Evolutionary conservation across 768 basidiomycete genomes (phyloP).

Genomic region (Serpula lacrymans): DNA sequence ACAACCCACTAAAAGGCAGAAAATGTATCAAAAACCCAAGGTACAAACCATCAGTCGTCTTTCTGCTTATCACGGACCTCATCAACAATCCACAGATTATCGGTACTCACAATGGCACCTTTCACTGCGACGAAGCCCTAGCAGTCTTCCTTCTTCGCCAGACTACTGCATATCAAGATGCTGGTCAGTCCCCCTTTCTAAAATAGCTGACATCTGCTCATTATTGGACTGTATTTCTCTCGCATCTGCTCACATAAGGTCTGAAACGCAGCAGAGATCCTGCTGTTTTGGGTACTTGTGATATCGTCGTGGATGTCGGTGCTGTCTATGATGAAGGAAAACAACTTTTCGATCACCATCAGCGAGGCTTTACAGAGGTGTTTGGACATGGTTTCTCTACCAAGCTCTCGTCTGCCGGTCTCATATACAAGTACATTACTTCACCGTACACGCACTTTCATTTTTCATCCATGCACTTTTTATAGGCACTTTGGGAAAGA

Average conservation of each 20-base stretch:
- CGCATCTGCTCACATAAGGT: constrained; percentile 33
- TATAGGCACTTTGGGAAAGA: constrained; percentile 84
- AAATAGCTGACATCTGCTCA: neutral
- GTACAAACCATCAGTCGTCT: neutral
- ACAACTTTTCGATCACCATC: constrained; percentile 92
- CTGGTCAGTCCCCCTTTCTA: constrained; percentile 45
- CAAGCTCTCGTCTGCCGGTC: constrained; percentile 88
- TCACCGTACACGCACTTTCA: neutral
- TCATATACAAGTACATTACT: constrained; percentile 85
- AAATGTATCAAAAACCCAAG: neutral
- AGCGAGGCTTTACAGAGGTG: constrained; percentile 85
- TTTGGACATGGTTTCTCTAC: constrained; percentile 87
- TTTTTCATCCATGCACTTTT: constrained; percentile 5
- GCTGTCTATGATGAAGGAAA: constrained; percentile 81
- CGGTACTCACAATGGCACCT: constrained; percentile 93
- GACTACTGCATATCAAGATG: constrained; percentile 70
- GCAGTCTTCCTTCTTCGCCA: constrained; percentile 86
- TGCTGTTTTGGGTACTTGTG: constrained; percentile 67
- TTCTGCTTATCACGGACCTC: neutral
- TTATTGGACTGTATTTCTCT: neutral
- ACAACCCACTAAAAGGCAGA: neutral
- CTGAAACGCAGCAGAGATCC: constrained; percentile 76
- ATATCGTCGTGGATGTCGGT: constrained; percentile 96
- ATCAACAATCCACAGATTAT: constrained; percentile 53
- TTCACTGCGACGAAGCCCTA: constrained; percentile 96